These are phyloP conservation scores for Monilinia fructigena DNA, from an alignment of 2,329 filamentous ascomycete genomes.

Conservation along the genomic window DNA sequence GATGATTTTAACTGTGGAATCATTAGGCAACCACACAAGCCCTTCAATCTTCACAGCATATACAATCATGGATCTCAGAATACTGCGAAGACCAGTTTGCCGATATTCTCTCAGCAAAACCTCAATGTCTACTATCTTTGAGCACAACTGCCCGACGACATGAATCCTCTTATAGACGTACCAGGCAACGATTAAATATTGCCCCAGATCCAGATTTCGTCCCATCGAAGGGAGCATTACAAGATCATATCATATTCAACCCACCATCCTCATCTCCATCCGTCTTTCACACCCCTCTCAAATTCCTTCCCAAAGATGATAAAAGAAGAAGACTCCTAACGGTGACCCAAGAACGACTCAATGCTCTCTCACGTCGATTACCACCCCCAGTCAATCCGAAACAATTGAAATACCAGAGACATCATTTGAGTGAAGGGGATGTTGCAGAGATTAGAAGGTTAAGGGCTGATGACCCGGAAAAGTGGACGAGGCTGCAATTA, in stretches of 20 bases:
- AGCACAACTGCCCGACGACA: conserved; percentile 37
- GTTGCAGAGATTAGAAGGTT: conserved; percentile 60
- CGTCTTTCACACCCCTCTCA: conserved; percentile 65
- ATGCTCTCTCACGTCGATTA: conserved; percentile 26
- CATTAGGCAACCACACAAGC: neutral
- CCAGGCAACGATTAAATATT: conserved; percentile 48
- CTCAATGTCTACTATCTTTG: conserved; percentile 35
- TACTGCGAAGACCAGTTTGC: conserved; percentile 37
- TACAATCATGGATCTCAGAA: conserved; percentile 36
- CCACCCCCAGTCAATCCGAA: conserved; percentile 33
- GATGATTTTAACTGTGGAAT: neutral
- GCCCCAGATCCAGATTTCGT: conserved; percentile 61
- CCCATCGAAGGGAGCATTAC: conserved; percentile 38
- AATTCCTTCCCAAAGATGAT: conserved; percentile 57
- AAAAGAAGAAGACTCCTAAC: conserved; percentile 37
- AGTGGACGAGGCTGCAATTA: conserved; percentile 55
- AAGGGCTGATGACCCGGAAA: conserved; percentile 52
- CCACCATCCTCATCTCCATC: conserved; percentile 54
- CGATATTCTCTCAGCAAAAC: conserved; percentile 33
- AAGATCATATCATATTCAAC: conserved; percentile 55
- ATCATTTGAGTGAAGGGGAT: conserved; percentile 55
- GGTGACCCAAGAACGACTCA: conserved; percentile 30
- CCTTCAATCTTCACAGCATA: conserved; percentile 1
- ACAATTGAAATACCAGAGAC: conserved; percentile 31
- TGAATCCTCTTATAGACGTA: conserved; percentile 40